Evolutionary conservation across 345 rosid species (phyloP), one percentile per base, ranked within the genome.

Genomic region (thale cress (Arabidopsis thaliana)): DNA sequence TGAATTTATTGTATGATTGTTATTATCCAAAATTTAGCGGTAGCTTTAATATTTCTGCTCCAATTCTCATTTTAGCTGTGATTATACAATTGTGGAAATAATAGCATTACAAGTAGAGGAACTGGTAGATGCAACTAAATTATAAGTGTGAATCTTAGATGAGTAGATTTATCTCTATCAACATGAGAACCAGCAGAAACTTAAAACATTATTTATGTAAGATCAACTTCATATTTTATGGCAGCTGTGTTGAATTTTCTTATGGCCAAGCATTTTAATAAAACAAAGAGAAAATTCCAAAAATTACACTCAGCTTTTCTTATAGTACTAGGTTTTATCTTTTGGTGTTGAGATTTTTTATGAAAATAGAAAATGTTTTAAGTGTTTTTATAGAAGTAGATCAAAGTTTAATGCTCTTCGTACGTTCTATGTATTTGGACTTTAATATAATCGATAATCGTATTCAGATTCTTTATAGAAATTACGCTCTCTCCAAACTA

Each of bases 91-190:
- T 74, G 40, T 65, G 48, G 25, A 65, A 53, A 45, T 2, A 40
- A 12, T 67, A 67, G 68, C 30, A 62, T 57, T 32, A 69, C 50
- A 22, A 76, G 70, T 63, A 63, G 79, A 38, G 57, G 70, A 44
- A 60, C 46, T 55, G 1, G 74, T 68, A 28, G 79, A 50, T 41
- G 57, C 63, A 69, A 52, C 80, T 8, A 61, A 69, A 30, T 24
- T 68, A 70, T 25, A 53, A 56, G 72, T 58, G 55, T 63, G 67
- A 77, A 57, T 71, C 44, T 44, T 70, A 53, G 37, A 59, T 42
- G 57, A 75, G 36, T 65, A 74, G 51, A 38, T 57, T 24, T 2
- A 25, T 37, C n/a, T 57, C n/a, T 66, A 25, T 24, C 40, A 36
- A 34, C 48, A 44, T 44, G 57, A 65, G 65, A 65, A 34, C 48